Evolutionary conservation across 2,329 filamentous ascomycete genomes (phyloP), one percentile per base, ranked within the genome.

Genomic region (Coniochaeta pulveracea): DNA sequence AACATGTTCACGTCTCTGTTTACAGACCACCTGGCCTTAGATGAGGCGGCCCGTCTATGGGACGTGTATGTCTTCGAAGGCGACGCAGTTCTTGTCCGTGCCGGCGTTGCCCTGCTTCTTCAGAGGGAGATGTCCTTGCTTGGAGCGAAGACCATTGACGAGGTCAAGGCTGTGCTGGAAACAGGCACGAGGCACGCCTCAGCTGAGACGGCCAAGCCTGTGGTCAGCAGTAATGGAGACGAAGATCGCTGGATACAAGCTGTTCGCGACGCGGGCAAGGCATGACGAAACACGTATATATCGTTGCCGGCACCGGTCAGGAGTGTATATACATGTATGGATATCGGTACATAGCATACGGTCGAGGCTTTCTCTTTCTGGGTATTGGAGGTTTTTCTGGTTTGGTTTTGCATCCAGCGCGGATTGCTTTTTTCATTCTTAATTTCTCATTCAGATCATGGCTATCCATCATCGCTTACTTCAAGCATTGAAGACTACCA

Each of bases 61-160:
- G 85, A 93, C 42, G 73, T 89, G 0, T 85, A 84, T 43, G 75
- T 83, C 3, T 85, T 93, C 42, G 85, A 93, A 49, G 82, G 83
- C 17, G 85, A 93, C 42, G 64, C 71, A 1, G 63, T 83, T 2
- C 60, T 88, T 0, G 69, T 89, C 6, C 63, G 82, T 0, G 80
- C 80, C 2, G 80, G 73, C 0, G 76, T 86, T 0, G 84, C 79
- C 0, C 60, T 83, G 12, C 53, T 91, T 14, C 44, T 71, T 5
- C 58, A 61, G 19, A 60, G 58, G 12, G 70, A 75, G 45, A 68
- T 68, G 55, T 48, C 58, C 2, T 52, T 76, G 3, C 57, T 75
- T 1, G 58, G 61, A 7, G 56, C 64, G 9, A 60, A 57, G 42
- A 64, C 54, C 3, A 44, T 55, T 1, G 54, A 51, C 0, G 68